Evolutionary conservation across 2,329 filamentous ascomycete species (phyloP), one percentile per base, ranked within the genome.

Genomic region (Ilyonectria sp.): DNA sequence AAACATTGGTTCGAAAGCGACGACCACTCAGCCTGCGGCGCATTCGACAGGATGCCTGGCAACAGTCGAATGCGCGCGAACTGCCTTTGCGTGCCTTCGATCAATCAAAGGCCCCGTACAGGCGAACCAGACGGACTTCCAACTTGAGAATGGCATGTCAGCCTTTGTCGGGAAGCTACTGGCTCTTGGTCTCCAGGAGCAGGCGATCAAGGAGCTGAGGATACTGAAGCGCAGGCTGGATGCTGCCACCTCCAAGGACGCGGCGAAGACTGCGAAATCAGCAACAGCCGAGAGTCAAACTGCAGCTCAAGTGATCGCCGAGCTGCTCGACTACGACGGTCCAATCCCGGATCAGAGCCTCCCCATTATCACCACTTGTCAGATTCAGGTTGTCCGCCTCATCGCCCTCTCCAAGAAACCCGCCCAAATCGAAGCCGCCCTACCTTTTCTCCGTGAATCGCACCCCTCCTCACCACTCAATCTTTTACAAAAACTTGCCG

Each of bases 91-190:
- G 7, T 90, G 89, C 56, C 82, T 95, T 44, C 85, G 91, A 56
- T 84, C 86, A 31, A 75, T 90, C 26, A 87, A 92, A 57, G 83
- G 86, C 29, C 81, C 86, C 1, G 81, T 86, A 6, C 84, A 86
- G 9, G 81, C 89, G 10, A 81, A 86, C 10, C 82, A 91, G n/a
- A 86, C 89, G 1, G 86, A 88, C 50, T 81, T 93, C 44, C 92
- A 95, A 75, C 79, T 95, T 4, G 93, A 95, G 76, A 90, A 85
- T 66, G 93, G 92, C 60, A 92, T 93, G 85, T 88, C 92, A 17
- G 89, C 91, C 0, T 85, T 95, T 60, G 80, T 92, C 44, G 87
- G 88, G 44, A 93, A 91, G 76, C 82, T 95, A 1, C 81, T 94
- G 15, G 82, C 84, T 0, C 82, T 94, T 54, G 88, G 89, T 1